Conservation (phyloP, 129 eudicot species). For the Erigeron canadensis region DNA sequence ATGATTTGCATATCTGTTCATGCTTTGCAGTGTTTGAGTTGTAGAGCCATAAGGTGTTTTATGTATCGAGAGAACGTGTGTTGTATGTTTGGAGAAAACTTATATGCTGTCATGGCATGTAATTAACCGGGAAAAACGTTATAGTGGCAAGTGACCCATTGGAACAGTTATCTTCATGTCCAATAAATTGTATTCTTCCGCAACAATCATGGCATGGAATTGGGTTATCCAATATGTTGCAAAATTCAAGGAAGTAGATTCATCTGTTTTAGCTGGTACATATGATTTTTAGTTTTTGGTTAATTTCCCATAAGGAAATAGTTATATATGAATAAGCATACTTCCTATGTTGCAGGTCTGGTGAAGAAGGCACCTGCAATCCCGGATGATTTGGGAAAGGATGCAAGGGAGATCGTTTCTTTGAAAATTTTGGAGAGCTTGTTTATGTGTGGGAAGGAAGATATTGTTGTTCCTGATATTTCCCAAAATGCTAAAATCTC, state of each 20-base stretch:
- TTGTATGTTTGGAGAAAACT: neutral
- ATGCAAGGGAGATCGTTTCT: constrained; percentile 57
- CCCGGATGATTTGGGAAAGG: constrained; percentile 43
- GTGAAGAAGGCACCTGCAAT: constrained; percentile 46
- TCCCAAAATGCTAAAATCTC: constrained; percentile 23
- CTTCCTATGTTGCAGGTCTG: constrained; percentile 37
- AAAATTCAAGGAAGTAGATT: constrained; percentile 25
- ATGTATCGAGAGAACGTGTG: neutral
- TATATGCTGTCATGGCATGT: neutral
- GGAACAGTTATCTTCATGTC: constrained; percentile 29
- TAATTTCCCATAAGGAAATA: neutral
- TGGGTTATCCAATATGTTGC: constrained; percentile 37
- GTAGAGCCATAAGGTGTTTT: neutral
- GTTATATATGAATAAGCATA: neutral
- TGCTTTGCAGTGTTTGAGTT: neutral
- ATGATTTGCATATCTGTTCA: neutral
- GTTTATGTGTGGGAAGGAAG: constrained; percentile 25
- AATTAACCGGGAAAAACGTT: constrained; percentile 12
- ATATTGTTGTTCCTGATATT: constrained; percentile 15
- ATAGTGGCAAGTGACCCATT: constrained; percentile 12
- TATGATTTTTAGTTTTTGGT: neutral
- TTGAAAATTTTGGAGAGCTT: constrained; percentile 55
- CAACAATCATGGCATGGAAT: constrained; percentile 31
- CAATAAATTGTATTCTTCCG: constrained; percentile 12
- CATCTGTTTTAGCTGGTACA: constrained; percentile 30